phyloP scores from a whole-genome alignment of 768 basidiomycete species.

The Hygrophoropsis aurantiaca region DNA sequence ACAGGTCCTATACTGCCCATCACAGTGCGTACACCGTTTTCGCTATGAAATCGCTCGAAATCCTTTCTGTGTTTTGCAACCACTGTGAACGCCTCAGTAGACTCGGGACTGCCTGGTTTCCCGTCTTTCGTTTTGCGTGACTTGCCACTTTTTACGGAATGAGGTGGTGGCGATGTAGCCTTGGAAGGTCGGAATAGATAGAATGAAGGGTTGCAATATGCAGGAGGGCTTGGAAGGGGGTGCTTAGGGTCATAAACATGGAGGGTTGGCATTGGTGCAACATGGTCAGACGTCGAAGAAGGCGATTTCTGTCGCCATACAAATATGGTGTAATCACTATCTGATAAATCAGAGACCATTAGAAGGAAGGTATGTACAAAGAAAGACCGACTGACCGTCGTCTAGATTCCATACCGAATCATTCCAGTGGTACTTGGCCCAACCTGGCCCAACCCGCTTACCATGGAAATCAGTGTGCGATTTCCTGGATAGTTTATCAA shows the following conservation, averaged over 20 bases:
- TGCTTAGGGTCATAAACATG: constrained; percentile 61
- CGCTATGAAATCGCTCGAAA: constrained; percentile 83
- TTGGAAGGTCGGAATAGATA: constrained; percentile 51
- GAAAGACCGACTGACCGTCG: constrained; percentile 59
- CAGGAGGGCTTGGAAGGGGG: constrained; percentile 58
- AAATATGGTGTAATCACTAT: constrained; percentile 88
- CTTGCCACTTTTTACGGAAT: constrained; percentile 34
- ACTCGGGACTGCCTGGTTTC: constrained; percentile 21
- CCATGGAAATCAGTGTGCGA: constrained; percentile 54
- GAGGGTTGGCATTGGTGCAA: constrained; percentile 37
- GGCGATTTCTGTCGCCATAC: constrained; percentile 62
- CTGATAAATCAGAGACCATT: constrained; percentile 34
- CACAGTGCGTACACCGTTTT: constrained; percentile 93
- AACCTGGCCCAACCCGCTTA: constrained; percentile 68
- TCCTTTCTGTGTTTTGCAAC: constrained; percentile 68
- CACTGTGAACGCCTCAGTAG: constrained; percentile 32
- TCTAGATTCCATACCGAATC: constrained; percentile 83
- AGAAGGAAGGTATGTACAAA: not conserved
- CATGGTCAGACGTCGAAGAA: constrained; percentile 24
- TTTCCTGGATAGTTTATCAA: constrained; percentile 73
- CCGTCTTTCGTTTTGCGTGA: constrained; percentile 40
- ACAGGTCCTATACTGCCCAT: constrained; percentile 91
- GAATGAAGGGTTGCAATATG: constrained; percentile 70
- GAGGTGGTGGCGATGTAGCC: constrained; percentile 28
- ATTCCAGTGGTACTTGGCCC: constrained; percentile 86